A percentile compares a stretch with the other conserved stretches of the same genome.
Evolutionary conservation across 2,329 filamentous ascomycete species (phyloP).

Genomic region (Chrysosporium keratinophilum): DNA sequence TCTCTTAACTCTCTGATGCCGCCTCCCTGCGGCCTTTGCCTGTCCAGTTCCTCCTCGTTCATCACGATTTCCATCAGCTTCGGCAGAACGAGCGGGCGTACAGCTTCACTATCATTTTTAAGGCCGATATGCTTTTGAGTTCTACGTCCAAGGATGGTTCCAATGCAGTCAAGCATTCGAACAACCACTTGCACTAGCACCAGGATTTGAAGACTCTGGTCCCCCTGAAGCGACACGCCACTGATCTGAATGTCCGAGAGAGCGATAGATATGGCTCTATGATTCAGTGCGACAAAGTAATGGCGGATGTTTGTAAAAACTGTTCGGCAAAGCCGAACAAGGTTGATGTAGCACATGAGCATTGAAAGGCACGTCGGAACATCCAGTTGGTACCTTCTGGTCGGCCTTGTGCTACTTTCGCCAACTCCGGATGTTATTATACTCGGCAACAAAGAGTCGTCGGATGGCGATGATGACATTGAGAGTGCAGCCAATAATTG

Average conservation of each 20-base stretch:
- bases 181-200: conserved; percentile 7
- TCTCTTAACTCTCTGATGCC: conserved; percentile 8
- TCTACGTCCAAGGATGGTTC: conserved; percentile 1
- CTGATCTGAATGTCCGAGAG: conserved; percentile 9
- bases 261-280: conserved; percentile 6
- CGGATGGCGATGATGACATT: conserved; percentile 1
- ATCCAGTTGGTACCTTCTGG: not conserved
- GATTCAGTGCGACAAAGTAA: conserved; percentile 4
- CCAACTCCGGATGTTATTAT: not conserved
- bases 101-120: not conserved
- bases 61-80: conserved; percentile 5
- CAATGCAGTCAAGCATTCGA: conserved; percentile 8
- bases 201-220: conserved; percentile 8
- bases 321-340: conserved; percentile 6
- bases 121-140: not conserved
- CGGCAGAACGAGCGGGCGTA: not conserved
- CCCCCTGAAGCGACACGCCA: conserved; percentile 7
- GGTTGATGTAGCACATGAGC: conserved; percentile 6
- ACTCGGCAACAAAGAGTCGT: conserved; percentile 5
- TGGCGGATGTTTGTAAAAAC: conserved; percentile 3
- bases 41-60: conserved; percentile 1
- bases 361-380: not conserved
- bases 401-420: not conserved
- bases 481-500: conserved; percentile 2
- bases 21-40: not conserved